Evolutionary conservation across 345 rosid genomes (phyloP).

Genomic region (Tarenaya hassleriana): DNA sequence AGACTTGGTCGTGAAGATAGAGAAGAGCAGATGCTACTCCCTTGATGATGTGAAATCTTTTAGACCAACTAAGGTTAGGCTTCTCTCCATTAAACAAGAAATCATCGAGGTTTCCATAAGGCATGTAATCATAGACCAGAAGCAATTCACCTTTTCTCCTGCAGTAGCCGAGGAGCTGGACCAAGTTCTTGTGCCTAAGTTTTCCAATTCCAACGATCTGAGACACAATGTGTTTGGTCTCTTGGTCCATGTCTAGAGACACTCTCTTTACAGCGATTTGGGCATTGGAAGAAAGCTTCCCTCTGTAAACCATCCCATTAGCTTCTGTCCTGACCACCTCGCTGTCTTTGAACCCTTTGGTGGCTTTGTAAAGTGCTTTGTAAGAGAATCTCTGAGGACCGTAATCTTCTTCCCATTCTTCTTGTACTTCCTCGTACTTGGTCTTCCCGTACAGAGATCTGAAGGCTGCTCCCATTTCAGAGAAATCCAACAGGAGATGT

Average conservation of each 20-base stretch:
- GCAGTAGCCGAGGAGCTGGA: constrained; percentile 50
- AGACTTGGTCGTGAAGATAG: constrained; percentile 70
- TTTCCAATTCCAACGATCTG: constrained; percentile 46
- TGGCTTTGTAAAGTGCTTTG: constrained; percentile 49
- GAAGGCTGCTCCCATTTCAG: constrained; percentile 31
- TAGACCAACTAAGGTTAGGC: constrained; percentile 58
- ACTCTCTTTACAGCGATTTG: constrained; percentile 57
- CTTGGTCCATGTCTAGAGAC: constrained; percentile 39
- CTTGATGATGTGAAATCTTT: constrained; percentile 65
- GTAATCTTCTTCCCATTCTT: constrained; percentile 63
- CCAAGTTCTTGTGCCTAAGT: constrained; percentile 47
- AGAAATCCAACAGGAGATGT: neutral
- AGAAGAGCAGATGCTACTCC: constrained; percentile 77
- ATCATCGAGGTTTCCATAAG: constrained; percentile 52
- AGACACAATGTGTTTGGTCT: constrained; percentile 42
- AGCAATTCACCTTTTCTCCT: constrained; percentile 47
- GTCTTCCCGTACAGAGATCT: constrained; percentile 30
- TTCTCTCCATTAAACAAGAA: constrained; percentile 31
- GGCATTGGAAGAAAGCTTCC: constrained; percentile 36
- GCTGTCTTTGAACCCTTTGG: constrained; percentile 52
- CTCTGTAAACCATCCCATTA: constrained; percentile 54
- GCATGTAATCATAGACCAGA: constrained; percentile 53
- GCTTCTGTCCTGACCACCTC: constrained; percentile 54
- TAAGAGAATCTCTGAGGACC: constrained; percentile 55
- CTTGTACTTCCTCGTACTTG: constrained; percentile 52